Evolutionary conservation across 371 early-diverging fungal species (phyloP).

Genomic region (Rhizopus arrhizus): DNA sequence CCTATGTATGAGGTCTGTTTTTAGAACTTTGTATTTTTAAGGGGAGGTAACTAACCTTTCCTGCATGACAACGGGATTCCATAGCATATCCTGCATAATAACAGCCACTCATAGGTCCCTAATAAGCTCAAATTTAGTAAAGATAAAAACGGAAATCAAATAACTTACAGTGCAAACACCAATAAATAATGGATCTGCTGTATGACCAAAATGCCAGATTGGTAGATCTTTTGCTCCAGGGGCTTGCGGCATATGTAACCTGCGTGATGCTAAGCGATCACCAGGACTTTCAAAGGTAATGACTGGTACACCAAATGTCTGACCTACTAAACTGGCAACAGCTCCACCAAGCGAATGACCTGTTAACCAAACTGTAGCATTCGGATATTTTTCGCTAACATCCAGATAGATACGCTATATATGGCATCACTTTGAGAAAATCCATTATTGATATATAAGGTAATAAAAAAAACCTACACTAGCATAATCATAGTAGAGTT

Average conservation of each 20-base stretch:
- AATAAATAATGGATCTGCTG: conserved; percentile 90
- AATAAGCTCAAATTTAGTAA: neutral
- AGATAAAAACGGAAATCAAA: conserved; percentile 2
- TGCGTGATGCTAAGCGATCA: conserved; percentile 75
- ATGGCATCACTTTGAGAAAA: neutral
- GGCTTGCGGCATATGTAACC: conserved; percentile 77
- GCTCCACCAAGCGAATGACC: conserved; percentile 96
- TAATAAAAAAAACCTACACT: conserved; percentile 48
- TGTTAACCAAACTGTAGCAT: conserved; percentile 79
- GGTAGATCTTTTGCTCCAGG: conserved; percentile 64
- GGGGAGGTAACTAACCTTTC: conserved; percentile 36
- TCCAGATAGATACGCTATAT: conserved; percentile 46
- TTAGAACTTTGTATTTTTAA: neutral
- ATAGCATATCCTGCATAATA: conserved; percentile 91
- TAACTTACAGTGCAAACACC: conserved; percentile 78
- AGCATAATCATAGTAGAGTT: conserved; percentile 84
- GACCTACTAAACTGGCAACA: conserved; percentile 77
- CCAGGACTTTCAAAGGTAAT: conserved; percentile 91
- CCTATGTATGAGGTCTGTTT: conserved; percentile 25
- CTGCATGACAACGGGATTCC: conserved; percentile 68
- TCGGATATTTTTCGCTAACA: conserved; percentile 65
- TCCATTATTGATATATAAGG: neutral
- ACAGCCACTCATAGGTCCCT: conserved; percentile 78
- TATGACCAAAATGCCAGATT: conserved; percentile 92
- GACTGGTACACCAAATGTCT: conserved; percentile 85